Base-by-base conservation (phyloP, 306 rosid genomes). In the Cucurbita argyrosperma region DNA sequence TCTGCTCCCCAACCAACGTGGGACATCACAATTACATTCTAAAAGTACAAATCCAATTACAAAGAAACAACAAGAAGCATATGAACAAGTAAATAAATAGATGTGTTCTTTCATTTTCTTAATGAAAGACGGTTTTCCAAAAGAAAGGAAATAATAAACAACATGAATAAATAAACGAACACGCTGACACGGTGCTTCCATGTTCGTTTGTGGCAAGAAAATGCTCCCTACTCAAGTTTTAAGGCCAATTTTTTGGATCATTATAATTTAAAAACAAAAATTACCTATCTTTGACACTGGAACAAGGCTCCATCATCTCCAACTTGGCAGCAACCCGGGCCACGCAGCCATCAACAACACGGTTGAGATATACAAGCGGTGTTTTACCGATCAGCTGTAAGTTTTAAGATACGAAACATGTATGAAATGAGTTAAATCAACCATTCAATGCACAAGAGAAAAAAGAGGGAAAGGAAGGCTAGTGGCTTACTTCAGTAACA, bases 261-360 rank as follows among this genome's bases (percentile, higher is more conserved):
- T 7, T 6, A 23, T 23, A 35, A 39, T 11, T 43, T 21, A 10
- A 11, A 66, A 43, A 66, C 70, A 73, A 78, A 67, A 74, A 65
- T 55, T 77, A 90, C 98, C 98, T 90, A 76, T 92, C 98, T 76
- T 92, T 92, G 84, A 92, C 96, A 43, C 96, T 92, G 43, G 98
- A 92, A 85, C 96, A 92, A 58, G 98, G 98, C 55, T 92, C 98
- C 98, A 92, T 82, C 98, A 87, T 84, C 87, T 92, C 98, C 63
- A 92, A 83, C 87, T 90, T 92, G 5, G 98, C 98, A 53, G 98
- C 98, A 82, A 92, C 74, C 61, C 66, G 77, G 6, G 85, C 92
- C 45, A 83, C 92, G 35, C 98, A 92, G 14, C 89, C 96, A 79
- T 88, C 93, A 11, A 84, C 88, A 4, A 92, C 77, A 56, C 60